phyloP scores from a whole-genome alignment of 805 yeast species.

The Kockiozyma suomiensis region DNA sequence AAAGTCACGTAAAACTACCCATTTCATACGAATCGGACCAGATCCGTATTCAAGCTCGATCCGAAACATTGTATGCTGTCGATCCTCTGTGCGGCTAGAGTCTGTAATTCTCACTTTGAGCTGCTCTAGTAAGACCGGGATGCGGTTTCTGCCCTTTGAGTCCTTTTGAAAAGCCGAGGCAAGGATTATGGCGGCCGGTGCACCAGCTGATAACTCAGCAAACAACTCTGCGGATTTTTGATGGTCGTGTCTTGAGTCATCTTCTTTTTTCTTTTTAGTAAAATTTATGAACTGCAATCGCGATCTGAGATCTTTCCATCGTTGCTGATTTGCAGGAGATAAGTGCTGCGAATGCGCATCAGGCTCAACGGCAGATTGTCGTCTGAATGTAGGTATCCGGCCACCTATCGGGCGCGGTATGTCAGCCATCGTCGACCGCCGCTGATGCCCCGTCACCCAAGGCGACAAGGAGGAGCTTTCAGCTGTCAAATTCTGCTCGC shows the following conservation, averaged over 20 bases:
- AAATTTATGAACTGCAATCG: conserved; percentile 26
- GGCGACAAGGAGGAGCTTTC: not conserved
- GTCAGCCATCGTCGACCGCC: conserved; percentile 7
- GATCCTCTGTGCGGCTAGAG: conserved; percentile 42
- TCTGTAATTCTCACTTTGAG: conserved; percentile 62
- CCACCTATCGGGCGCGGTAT: not conserved
- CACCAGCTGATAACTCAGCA: conserved; percentile 61
- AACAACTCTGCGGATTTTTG: conserved; percentile 46
- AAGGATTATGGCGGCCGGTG: conserved; percentile 73
- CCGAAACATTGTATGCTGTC: conserved; percentile 52
- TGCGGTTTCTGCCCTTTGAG: conserved; percentile 59
- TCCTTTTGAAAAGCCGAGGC: conserved; percentile 77
- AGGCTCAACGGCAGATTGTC: not conserved
- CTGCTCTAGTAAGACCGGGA: conserved; percentile 78
- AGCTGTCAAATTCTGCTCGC: not conserved
- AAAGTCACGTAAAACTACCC: conserved; percentile 75
- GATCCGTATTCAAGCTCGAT: conserved; percentile 90
- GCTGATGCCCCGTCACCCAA: not conserved
- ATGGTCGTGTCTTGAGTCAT: conserved; percentile 32
- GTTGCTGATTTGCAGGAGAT: conserved; percentile 9
- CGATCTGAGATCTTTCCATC: conserved; percentile 27
- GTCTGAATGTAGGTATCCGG: not conserved
- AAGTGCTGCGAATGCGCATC: not conserved
- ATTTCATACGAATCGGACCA: conserved; percentile 72
- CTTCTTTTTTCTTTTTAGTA: conserved; percentile 33